Evolutionary conservation across 2,329 filamentous ascomycete species (phyloP), one percentile per base, ranked within the genome.

Genomic region (Thermothelomyces thermophilus): DNA sequence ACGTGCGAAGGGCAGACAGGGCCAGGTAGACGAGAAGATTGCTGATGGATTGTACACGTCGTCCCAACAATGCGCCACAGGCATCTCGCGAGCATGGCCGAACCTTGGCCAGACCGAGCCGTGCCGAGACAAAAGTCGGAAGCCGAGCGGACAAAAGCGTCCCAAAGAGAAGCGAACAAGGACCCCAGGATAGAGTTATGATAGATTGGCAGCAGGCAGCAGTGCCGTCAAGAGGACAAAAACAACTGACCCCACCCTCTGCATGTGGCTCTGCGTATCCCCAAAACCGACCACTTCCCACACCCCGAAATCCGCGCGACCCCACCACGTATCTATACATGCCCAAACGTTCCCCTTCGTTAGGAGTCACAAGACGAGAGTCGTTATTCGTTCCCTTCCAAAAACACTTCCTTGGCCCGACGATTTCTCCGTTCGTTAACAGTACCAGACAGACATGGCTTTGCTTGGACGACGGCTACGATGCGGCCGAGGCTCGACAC

Each of bases 241-340:
- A 28, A 36, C 37, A 39, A 10, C 20, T 19, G 16, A 45, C 42
- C 20, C 3, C 14, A n/a, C n/a, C 33, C 41, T 22, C 19, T 2
- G 16, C 19, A 8, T 35, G n/a, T 24, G 41, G 30, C 31, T 26
- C 41, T 26, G 19, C 30, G 14, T 13, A 34, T 17, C 22, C 13
- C 39, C 20, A 45, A 42, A 48, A 33, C 28, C 30, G 13, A 50
- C 39, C 35, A 41, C 36, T 28, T 33, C 39, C 26, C 42, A 41
- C 16, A n/a, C n/a, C n/a, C 43, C 36, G 30, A 28, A 31, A 46
- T 42, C 41, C 43, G 40, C 46, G 40, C 41, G 46, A 46, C 37
- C 46, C 36, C 39, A 48, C 49, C 13, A 30, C 53, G 51, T 58
- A 59, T 59, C 56, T 58, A 60, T 56, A 60, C 54, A 56, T 59